phyloP scores from a whole-genome alignment of 192 early-diverging fungal species.

The Gryganskiella cystojenkinii region DNA sequence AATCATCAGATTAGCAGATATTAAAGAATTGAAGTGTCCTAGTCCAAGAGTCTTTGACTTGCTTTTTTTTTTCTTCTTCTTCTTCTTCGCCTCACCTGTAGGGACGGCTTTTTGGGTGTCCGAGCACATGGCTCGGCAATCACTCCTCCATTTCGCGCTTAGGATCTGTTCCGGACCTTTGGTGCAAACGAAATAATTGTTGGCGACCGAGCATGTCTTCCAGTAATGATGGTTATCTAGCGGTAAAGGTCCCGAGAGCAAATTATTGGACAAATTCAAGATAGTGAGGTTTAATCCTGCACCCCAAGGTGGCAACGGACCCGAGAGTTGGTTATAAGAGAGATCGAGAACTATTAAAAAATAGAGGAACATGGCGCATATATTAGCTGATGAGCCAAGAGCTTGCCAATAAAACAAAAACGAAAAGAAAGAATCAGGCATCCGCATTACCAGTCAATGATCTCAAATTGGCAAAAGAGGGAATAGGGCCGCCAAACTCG shows the following conservation, averaged over 20 bases:
- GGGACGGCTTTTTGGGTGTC: slow-evolving; percentile 24
- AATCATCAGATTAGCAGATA: not conserved
- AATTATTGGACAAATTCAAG: slow-evolving; percentile 42
- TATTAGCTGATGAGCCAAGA: no score
- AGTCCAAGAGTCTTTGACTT: no score
- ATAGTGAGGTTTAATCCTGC: slow-evolving; percentile 41
- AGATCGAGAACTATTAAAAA: slow-evolving; percentile 24
- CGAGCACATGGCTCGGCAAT: slow-evolving; percentile 31
- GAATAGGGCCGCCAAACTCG: slow-evolving; percentile 49
- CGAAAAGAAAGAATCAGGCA: not conserved
- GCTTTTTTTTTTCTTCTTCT: no score
- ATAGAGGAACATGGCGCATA: not conserved
- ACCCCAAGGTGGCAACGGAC: slow-evolving; percentile 32
- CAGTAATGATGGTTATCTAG: slow-evolving; percentile 35
- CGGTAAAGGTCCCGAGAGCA: slow-evolving; percentile 32
- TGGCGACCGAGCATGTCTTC: slow-evolving; percentile 37
- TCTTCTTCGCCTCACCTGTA: no score
- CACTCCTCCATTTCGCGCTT: slow-evolving; percentile 29
- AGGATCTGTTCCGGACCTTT: slow-evolving; percentile 42
- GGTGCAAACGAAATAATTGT: slow-evolving; percentile 46
- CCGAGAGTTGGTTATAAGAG: slow-evolving; percentile 43
- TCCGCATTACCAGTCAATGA: slow-evolving; percentile 9
- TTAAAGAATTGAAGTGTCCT: no score
- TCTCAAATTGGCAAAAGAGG: slow-evolving; percentile 1
- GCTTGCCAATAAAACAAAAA: not conserved